Evolutionary conservation across 2,329 filamentous ascomycete genomes (phyloP), one percentile per base, ranked within the genome.

Genomic region (Paracoccidioides brasiliensis): DNA sequence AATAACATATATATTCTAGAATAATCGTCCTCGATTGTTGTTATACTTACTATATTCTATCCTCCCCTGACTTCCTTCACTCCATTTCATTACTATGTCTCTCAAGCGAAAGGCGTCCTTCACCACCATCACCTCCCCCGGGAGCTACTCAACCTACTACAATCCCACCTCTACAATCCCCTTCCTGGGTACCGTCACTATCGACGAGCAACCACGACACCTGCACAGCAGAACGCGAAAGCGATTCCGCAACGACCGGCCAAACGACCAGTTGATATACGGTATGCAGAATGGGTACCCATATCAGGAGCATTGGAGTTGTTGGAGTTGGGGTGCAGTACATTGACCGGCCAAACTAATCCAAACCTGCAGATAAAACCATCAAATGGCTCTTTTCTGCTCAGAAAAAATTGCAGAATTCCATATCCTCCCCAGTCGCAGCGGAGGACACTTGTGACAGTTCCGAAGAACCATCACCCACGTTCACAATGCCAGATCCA

Each of bases 61-160:
- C 33, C n/a, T 3, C 4, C 32, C 7, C 7, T 30, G 15, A 40
- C n/a, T 9, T 30, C 15, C 12, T 12, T 40, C 30, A 4, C 48
- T 40, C 2, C 48, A 35, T 35, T 35, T n/a, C 48, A 22, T 30
- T 8, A 53, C 45, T n/a, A 82, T 82, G 79, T 70, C 72, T 28
- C 69, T 78, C 66, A 83, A 83, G 66, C 79, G 80, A 64, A 83
- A 82, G 66, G 77, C 79, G 46, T 79, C 78, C 44, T 72, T 75
- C 59, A 74, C 77, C 14, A 72, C 64, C 12, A 59, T 76, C 15
- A 64, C 73, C 40, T 72, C 74, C 45, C 67, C 70, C 40, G 70
- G 69, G 56, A 71, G 67, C 65, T 66, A 67, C 56, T 62, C 64
- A 55, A 64, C 64, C 33, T 62, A 66, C 49, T 64, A 65, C 10